Percentiles rank a stretch among this genome's conserved stretches.
Evolutionary conservation across 202 grass and related monocot species (phyloP).

Genomic region (Zoysia matrella): DNA sequence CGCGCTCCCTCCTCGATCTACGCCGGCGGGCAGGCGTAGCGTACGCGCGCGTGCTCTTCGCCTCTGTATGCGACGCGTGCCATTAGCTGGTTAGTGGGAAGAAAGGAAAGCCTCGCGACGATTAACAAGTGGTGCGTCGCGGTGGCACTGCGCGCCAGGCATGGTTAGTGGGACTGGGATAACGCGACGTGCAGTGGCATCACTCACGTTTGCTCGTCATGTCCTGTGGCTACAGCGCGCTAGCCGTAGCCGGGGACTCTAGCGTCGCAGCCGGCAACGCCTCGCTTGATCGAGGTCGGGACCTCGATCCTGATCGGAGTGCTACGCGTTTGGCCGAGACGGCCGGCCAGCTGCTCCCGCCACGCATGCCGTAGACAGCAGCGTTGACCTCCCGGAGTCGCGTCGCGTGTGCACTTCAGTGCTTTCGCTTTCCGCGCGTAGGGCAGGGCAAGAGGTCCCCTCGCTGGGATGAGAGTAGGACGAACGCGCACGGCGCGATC

Average conservation of each 20-base stretch:
- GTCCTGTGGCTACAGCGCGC: neutral
- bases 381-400: constrained; percentile 31
- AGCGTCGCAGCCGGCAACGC: neutral
- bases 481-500: neutral
- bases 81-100: too few species aligned
- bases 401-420: neutral
- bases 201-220: neutral
- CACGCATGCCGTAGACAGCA: neutral
- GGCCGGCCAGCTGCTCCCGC: neutral
- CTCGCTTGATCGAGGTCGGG: neutral
- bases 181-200: neutral
- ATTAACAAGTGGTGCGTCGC: too few species aligned
- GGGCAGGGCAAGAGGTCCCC: neutral
- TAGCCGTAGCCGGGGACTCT: neutral
- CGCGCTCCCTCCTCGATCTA: too few species aligned
- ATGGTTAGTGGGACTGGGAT: too few species aligned
- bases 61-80: too few species aligned
- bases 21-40: too few species aligned
- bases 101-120: too few species aligned
- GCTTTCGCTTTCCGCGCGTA: neutral
- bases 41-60: too few species aligned
- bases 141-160: too few species aligned
- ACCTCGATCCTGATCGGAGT: neutral
- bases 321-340: constrained; percentile 27
- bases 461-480: neutral